These are phyloP conservation scores for Boehmeria nivea DNA, from an alignment of 306 rosid species.

Conservation along the genomic window DNA sequence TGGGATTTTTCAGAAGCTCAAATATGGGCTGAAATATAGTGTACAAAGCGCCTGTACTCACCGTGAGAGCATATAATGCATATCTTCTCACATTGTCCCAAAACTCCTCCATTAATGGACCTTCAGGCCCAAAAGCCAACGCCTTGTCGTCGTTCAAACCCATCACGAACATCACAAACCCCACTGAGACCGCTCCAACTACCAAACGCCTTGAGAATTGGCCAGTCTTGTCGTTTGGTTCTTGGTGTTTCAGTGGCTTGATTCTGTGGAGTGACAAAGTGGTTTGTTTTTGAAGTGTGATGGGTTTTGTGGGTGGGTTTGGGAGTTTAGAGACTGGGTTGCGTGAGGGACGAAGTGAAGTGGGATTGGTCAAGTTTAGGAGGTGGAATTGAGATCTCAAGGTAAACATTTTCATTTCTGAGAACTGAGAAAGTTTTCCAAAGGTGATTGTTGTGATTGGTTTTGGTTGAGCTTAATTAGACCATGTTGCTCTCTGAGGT, in stretches of 20 bases:
- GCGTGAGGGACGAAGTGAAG: constrained; percentile 17
- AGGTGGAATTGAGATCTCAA: constrained; percentile 37
- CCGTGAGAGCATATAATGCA: constrained; percentile 74
- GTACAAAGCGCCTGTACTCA: constrained; percentile 80
- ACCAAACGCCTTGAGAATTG: constrained; percentile 32
- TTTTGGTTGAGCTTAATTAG: too few species aligned
- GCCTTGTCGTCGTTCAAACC: constrained; percentile 61
- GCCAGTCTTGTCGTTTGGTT: constrained; percentile 11
- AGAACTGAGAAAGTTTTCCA: background rate
- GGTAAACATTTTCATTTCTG: constrained; percentile 30
- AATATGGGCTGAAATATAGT: constrained; percentile 52
- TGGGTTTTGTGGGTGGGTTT: constrained; percentile 12
- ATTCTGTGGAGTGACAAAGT: background rate
- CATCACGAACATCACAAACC: constrained; percentile 41
- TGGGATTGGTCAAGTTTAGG: constrained; percentile 20
- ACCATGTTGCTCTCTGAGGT: too few species aligned
- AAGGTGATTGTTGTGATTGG: background rate
- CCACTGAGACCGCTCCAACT: constrained; percentile 63
- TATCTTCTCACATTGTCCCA: constrained; percentile 95
- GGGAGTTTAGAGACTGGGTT: constrained; percentile 19
- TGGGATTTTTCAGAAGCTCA: constrained; percentile 79
- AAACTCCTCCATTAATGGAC: constrained; percentile 87
- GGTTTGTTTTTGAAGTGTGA: background rate
- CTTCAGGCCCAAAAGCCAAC: constrained; percentile 82
- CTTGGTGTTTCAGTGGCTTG: constrained; percentile 1